Conservation (phyloP, 345 rosid species). For the Nasturtium officinale region DNA sequence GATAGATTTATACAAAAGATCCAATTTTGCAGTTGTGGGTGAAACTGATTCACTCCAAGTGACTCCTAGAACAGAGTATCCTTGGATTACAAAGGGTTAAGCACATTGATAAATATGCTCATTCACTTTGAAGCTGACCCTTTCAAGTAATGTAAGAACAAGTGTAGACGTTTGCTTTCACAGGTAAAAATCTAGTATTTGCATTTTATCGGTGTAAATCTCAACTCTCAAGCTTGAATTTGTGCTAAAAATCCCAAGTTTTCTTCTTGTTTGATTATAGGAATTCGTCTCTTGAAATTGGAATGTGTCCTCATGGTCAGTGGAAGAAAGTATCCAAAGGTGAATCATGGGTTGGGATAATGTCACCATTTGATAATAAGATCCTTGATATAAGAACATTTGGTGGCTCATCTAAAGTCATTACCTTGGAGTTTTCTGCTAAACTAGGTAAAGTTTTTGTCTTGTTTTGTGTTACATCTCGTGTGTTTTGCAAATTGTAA, state of each 20-base stretch:
- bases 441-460: conserved; percentile 56
- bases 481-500: conserved; percentile 16
- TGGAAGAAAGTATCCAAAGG: conserved; percentile 78
- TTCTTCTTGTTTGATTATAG: conserved; percentile 28
- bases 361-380: conserved; percentile 86
- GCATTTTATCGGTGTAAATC: background rate
- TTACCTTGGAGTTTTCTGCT: conserved; percentile 54
- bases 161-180: conserved; percentile 75
- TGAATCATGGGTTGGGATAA: conserved; percentile 56
- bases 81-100: conserved; percentile 60
- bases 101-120: conserved; percentile 59
- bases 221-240: background rate
- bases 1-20: background rate
- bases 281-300: conserved; percentile 63
- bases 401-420: conserved; percentile 43
- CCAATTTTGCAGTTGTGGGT: conserved; percentile 51
- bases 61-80: conserved; percentile 51
- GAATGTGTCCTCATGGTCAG: conserved; percentile 66
- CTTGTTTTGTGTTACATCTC: background rate
- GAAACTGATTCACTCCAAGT: conserved; percentile 48
- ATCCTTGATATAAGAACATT: conserved; percentile 61
- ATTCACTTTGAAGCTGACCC: conserved; percentile 61
- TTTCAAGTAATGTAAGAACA: conserved; percentile 46
- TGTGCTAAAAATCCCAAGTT: background rate
- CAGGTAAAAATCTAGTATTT: conserved; percentile 44